Evolutionary conservation across 352 stramenopile genomes (phyloP).

Genomic region (Pythium phragmitis): DNA sequence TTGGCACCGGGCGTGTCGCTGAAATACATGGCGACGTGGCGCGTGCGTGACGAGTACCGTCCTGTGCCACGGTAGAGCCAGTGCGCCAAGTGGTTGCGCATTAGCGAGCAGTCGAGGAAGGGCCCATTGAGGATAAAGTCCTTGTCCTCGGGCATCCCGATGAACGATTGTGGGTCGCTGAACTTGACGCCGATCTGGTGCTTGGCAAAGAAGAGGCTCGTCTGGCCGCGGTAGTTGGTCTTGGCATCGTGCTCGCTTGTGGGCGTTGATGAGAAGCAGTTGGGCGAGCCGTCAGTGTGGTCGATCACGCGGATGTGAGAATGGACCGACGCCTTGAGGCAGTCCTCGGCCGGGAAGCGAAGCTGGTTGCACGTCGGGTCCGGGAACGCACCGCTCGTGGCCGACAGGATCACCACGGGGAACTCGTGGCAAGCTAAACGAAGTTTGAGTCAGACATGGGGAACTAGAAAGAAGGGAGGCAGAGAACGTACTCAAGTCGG

Average conservation of each 20-base stretch:
- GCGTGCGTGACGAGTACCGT: slow-evolving; percentile 65
- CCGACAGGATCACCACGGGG: slow-evolving; percentile 64
- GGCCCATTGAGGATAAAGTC: slow-evolving; percentile 77
- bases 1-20: slow-evolving; percentile 27
- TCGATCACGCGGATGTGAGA: slow-evolving; percentile 66
- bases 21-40: slow-evolving; percentile 73
- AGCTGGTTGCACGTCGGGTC: slow-evolving; percentile 69
- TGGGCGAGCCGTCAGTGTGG: slow-evolving; percentile 47
- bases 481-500: slow-evolving; percentile 15
- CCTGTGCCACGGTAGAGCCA: slow-evolving; percentile 69
- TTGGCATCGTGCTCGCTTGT: slow-evolving; percentile 46
- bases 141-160: slow-evolving; percentile 63
- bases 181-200: slow-evolving; percentile 80
- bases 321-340: slow-evolving; percentile 53
- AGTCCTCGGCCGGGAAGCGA: slow-evolving; percentile 63
- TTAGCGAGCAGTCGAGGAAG: slow-evolving; percentile 63
- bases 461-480: neutral
- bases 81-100: slow-evolving; percentile 81
- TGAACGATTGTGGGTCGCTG: slow-evolving; percentile 35
- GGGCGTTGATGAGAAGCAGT: slow-evolving; percentile 48
- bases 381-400: slow-evolving; percentile 54
- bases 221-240: slow-evolving; percentile 77
- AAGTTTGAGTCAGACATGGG: neutral
- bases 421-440: slow-evolving; percentile 59
- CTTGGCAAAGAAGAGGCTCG: slow-evolving; percentile 76